Conservation (phyloP, 2,329 filamentous ascomycete species). For the Metarhizium anisopliae region DNA sequence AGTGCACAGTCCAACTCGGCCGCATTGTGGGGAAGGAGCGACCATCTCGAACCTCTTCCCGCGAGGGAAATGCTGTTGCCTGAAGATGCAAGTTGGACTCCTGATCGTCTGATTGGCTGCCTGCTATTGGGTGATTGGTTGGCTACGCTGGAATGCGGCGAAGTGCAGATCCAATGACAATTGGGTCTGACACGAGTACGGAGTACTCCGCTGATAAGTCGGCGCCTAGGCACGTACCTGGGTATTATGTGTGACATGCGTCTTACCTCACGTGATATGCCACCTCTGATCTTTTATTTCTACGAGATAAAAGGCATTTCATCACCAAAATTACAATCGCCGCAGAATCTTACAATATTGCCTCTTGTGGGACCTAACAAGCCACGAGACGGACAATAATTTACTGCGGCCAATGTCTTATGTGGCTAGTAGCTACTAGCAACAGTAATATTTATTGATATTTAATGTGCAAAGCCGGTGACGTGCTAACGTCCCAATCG, state of each 20-base stretch:
- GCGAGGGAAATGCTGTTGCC: constrained; percentile 10
- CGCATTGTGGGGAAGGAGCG: constrained; percentile 2
- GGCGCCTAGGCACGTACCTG: too few species aligned
- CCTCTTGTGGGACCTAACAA: too few species aligned
- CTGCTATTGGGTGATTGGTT: not conserved
- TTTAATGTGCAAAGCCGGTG: constrained; percentile 33
- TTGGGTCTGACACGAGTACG: not conserved
- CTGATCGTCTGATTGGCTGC: constrained; percentile 1
- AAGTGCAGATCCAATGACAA: not conserved
- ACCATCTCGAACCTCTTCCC: not conserved
- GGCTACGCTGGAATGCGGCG: not conserved
- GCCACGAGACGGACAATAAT: too few species aligned
- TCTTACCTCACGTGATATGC: too few species aligned
- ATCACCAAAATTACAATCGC: too few species aligned
- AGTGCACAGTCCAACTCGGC: not conserved
- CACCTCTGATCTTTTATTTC: too few species aligned
- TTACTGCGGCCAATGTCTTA: not conserved
- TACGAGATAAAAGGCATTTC: too few species aligned
- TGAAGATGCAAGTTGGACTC: not conserved
- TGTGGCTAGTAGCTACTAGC: not conserved
- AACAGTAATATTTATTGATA: constrained; percentile 21
- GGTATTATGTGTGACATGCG: too few species aligned
- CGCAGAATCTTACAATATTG: too few species aligned
- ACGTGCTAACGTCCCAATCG: constrained; percentile 38
- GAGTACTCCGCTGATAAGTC: too few species aligned